Evolutionary conservation across 2,329 filamentous ascomycete species (phyloP).

Genomic region (Aspergillus texensis): DNA sequence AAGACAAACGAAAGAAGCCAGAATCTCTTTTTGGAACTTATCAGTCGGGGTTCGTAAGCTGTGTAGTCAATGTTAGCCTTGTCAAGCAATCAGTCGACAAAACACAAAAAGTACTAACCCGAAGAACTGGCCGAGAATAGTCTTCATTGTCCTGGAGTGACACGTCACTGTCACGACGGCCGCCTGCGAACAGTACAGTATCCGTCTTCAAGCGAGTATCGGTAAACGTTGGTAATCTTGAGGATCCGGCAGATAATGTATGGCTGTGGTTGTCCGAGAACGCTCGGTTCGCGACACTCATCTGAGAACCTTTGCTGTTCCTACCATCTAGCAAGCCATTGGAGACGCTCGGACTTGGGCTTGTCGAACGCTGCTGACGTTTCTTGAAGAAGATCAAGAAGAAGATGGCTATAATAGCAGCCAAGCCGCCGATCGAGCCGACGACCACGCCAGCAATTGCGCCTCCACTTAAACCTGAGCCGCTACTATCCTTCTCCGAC

Average conservation of each 20-base stretch:
- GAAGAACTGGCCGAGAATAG: slow-evolving; percentile 50
- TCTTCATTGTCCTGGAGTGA: slow-evolving; percentile 53
- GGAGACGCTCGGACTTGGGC: slow-evolving; percentile 33
- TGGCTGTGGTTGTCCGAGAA: slow-evolving; percentile 32
- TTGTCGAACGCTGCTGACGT: slow-evolving; percentile 35
- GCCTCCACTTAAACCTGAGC: slow-evolving; percentile 40
- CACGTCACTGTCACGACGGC: slow-evolving; percentile 45
- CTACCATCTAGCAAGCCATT: slow-evolving; percentile 34
- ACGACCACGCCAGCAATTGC: slow-evolving; percentile 49
- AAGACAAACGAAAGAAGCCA: slow-evolving; percentile 18
- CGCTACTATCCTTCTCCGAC: slow-evolving; percentile 10
- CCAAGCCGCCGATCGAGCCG: slow-evolving; percentile 43
- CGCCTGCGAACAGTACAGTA: slow-evolving; percentile 43
- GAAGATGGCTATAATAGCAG: slow-evolving; percentile 39
- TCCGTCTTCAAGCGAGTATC: slow-evolving; percentile 50
- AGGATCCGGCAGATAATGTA: slow-evolving; percentile 27
- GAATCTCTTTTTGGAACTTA: slow-evolving; percentile 11
- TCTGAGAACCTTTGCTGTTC: slow-evolving; percentile 38
- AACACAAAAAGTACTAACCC: slow-evolving; percentile 32
- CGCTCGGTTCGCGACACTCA: slow-evolving; percentile 38
- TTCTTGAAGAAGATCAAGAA: slow-evolving; percentile 44
- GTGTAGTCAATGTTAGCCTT: slow-evolving; percentile 18
- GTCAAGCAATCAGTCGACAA: not conserved
- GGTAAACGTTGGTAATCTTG: slow-evolving; percentile 39
- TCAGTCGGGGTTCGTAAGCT: slow-evolving; percentile 43